These are phyloP conservation scores for Yamadazyma trypodendri DNA, from an alignment of 1,139 yeast genomes.

Conservation along the genomic window DNA sequence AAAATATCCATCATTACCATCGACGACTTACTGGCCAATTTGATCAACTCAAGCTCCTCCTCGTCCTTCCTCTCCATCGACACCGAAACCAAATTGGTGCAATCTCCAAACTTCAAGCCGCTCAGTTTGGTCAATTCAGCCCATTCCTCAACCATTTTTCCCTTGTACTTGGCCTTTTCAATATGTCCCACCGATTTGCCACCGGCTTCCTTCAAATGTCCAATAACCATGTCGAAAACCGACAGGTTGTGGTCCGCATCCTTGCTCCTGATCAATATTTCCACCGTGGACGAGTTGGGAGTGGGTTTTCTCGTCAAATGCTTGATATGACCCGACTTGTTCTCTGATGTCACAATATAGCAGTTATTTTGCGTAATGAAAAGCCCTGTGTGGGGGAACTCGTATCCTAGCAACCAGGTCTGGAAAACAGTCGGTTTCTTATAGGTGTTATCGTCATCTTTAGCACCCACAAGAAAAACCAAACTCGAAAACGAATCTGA, in stretches of 20 bases:
- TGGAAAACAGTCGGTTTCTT: conserved; percentile 87
- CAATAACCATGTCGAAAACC: conserved; percentile 60
- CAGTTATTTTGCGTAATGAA: conserved; percentile 62
- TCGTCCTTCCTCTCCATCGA: conserved; percentile 77
- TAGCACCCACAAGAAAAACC: conserved; percentile 74
- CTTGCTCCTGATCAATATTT: conserved; percentile 76
- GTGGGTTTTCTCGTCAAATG: conserved; percentile 45
- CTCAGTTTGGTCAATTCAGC: conserved; percentile 42
- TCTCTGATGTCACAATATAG: conserved; percentile 73
- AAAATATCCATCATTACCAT: conserved; percentile 79
- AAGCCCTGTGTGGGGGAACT: conserved; percentile 86
- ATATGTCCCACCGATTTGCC: conserved; percentile 58
- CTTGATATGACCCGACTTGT: conserved; percentile 80
- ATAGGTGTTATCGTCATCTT: conserved; percentile 86
- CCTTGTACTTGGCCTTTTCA: conserved; percentile 73
- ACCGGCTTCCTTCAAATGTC: conserved; percentile 46
- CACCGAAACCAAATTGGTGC: conserved; percentile 50
- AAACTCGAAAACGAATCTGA: conserved; percentile 42
- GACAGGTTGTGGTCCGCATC: conserved; percentile 74
- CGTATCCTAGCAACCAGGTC: conserved; percentile 92
- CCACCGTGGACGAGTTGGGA: conserved; percentile 46
- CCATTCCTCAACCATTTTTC: conserved; percentile 85
- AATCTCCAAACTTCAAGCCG: conserved; percentile 50
- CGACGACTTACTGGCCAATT: conserved; percentile 75
- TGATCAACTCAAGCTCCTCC: conserved; percentile 65